Evolutionary conservation across 2,329 filamentous ascomycete genomes (phyloP).

Genomic region (Ophiostoma pallidulum): DNA sequence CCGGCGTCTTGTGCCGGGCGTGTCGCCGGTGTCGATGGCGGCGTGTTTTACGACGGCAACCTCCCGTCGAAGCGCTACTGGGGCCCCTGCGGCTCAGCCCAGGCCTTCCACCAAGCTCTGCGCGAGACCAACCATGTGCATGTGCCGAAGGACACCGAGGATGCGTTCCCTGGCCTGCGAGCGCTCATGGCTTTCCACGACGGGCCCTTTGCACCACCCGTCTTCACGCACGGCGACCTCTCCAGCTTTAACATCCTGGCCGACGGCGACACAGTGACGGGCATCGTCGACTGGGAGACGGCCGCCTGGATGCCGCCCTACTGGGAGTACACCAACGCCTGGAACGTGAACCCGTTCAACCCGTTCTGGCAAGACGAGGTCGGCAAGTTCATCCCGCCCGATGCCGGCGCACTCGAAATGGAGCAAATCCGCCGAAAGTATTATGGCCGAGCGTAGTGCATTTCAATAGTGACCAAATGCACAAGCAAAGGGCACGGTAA

Average conservation of each 20-base stretch:
- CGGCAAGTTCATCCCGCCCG: not conserved
- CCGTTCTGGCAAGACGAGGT: slow-evolving; percentile 8
- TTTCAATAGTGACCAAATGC: too few species aligned
- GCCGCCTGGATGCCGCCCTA: slow-evolving; percentile 6
- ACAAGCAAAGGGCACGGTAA: too few species aligned
- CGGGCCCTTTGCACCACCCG: not conserved
- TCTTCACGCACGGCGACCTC: slow-evolving; percentile 11
- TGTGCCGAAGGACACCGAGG: not conserved
- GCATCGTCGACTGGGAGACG: slow-evolving; percentile 12
- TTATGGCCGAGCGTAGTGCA: too few species aligned
- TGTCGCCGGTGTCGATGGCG: slow-evolving; percentile 21
- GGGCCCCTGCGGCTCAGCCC: not conserved
- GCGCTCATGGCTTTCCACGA: not conserved
- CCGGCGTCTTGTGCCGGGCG: too few species aligned
- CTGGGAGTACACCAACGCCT: slow-evolving; percentile 12
- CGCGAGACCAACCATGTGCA: not conserved
- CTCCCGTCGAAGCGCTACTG: slow-evolving; percentile 1
- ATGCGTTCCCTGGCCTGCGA: not conserved
- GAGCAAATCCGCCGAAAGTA: not conserved
- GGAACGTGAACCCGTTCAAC: slow-evolving; percentile 6
- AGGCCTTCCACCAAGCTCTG: not conserved
- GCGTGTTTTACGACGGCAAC: slow-evolving; percentile 22
- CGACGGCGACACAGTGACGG: slow-evolving; percentile 1
- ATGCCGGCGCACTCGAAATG: not conserved
- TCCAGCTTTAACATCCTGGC: slow-evolving; percentile 11